These are phyloP conservation scores for Atkinsonella hypoxylon DNA, from an alignment of 2,329 filamentous ascomycete species.

Conservation along the genomic window DNA sequence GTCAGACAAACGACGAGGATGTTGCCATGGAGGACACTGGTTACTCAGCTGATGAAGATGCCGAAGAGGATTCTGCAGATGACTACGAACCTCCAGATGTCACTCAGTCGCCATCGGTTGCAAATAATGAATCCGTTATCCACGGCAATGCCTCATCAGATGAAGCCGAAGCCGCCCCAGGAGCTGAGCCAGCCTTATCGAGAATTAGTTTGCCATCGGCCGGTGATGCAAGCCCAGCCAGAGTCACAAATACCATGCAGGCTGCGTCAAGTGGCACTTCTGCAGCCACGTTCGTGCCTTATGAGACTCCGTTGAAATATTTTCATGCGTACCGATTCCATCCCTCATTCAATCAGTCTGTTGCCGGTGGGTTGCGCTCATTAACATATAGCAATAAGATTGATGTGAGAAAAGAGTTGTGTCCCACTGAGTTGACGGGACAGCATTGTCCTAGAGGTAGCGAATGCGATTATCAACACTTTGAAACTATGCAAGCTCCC, in stretches of 20 bases:
- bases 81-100: constrained; percentile 44
- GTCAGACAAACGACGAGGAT: constrained; percentile 5
- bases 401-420: constrained; percentile 61
- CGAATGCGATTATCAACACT: constrained; percentile 70
- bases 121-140: constrained; percentile 5
- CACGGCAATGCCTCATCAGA: constrained; percentile 1
- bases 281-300: constrained; percentile 38
- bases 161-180: not conserved
- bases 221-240: not conserved
- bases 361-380: constrained; percentile 71
- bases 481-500: constrained; percentile 32
- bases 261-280: constrained; percentile 12
- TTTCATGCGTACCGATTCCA: constrained; percentile 91
- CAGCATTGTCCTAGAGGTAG: constrained; percentile 58
- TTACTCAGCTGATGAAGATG: constrained; percentile 27
- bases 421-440: constrained; percentile 60
- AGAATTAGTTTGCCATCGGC: not conserved
- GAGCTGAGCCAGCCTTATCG: not conserved
- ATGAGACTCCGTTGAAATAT: constrained; percentile 68
- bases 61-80: constrained; percentile 28
- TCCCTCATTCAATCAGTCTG: constrained; percentile 55
- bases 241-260: not conserved
- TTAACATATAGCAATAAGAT: constrained; percentile 91
- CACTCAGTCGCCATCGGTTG: not conserved
- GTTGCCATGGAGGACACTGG: constrained; percentile 11